Evolutionary conservation across 768 basidiomycete species (phyloP), one percentile per base, ranked within the genome.

Genomic region (Podaxis mareebaensis): DNA sequence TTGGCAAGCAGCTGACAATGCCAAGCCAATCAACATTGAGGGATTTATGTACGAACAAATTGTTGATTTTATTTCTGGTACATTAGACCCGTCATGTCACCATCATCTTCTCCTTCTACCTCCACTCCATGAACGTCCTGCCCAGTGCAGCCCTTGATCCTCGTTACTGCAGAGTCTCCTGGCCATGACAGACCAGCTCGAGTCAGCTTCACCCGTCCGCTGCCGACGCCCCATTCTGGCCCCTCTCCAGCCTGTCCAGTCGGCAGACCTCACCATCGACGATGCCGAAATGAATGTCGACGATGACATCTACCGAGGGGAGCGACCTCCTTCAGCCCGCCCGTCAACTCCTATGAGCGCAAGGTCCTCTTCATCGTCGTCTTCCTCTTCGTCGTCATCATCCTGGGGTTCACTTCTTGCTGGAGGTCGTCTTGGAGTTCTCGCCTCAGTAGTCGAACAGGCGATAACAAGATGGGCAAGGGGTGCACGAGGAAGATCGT

Each of bases 391-490:
- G 3, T 79, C 79, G 0, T 80, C 79, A 10, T 78, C 78, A 13
- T 78, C 80, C 12, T 76, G 76, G 5, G 75, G 76, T 12, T 78
- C 77, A 10, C 76, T 73, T 17, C 70, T 71, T 48, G 71, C 72
- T 52, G 77, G 75, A 30, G 77, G 81, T 28, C 76, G 78, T 4
- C 75, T 85, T 36, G 85, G 84, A 7, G 79, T 81, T 22, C 77
- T 87, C 36, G 81, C 88, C 20, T 81, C 87, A 1, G 82, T 88
- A 40, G 81, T 91, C 10, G 91, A 92, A 66, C 79, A 82, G 54
- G 90, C 90, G 6, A 90, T 91, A 63, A 76, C 86, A 40, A 83
- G 86, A 64, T 92, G 90, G 90, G 89, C 89, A 22, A 78, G 65
- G 30, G 68, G 74, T 60, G 71, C 73, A 33, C 70, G 85, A 65